These are phyloP conservation scores for Annona squamosa DNA, from an alignment of 164 flowering plant genomes.

Conservation along the genomic window DNA sequence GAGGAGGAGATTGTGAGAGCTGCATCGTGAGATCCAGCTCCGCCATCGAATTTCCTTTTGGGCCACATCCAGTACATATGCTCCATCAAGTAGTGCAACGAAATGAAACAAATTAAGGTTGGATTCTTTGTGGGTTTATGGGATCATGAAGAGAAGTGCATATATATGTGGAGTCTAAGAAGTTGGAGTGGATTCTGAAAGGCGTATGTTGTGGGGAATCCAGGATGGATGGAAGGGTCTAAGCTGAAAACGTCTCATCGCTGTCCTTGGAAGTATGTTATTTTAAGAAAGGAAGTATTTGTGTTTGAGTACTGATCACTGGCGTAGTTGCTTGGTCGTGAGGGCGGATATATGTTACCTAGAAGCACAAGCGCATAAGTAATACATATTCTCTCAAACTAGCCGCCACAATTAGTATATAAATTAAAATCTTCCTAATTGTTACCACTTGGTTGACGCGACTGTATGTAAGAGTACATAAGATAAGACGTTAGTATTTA, in stretches of 20 bases:
- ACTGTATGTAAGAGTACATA: no score
- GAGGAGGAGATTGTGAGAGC: slow-evolving; percentile 12
- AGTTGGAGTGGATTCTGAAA: slow-evolving; percentile 16
- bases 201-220: slow-evolving; percentile 18
- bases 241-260: slow-evolving; percentile 13
- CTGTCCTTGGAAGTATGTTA: background rate
- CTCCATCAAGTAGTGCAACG: slow-evolving; percentile 29
- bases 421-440: no score
- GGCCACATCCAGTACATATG: slow-evolving; percentile 57
- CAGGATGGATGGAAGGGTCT: slow-evolving; percentile 6
- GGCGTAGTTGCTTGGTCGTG: background rate
- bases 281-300: background rate
- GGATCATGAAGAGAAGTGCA: slow-evolving; percentile 1
- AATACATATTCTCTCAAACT: no score
- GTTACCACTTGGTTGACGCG: no score
- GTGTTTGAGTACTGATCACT: background rate
- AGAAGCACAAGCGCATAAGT: no score
- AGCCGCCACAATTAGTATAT: no score
- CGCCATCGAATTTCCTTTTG: slow-evolving; percentile 29
- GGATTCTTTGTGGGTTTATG: background rate
- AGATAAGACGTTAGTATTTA: no score
- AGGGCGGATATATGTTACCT: no score
- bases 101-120: background rate
- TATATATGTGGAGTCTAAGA: slow-evolving; percentile 2
- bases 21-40: slow-evolving; percentile 25